phyloP scores from a whole-genome alignment of 83 land plant species.

The Isoetes engelmannii region DNA sequence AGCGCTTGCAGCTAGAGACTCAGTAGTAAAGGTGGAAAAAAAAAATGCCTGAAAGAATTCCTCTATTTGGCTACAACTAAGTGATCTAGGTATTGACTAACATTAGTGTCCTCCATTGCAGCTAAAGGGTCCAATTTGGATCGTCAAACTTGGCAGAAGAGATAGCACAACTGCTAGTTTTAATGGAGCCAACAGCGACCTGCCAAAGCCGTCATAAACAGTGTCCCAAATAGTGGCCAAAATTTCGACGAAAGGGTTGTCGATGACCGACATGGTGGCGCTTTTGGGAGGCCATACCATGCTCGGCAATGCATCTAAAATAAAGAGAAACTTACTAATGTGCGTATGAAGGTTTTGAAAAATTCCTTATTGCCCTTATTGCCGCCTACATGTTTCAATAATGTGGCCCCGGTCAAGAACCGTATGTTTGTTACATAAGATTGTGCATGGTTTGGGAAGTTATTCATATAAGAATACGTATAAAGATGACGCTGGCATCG shows the following conservation, averaged over 20 bases:
- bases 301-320: too few species aligned
- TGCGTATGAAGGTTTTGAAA: too few species aligned
- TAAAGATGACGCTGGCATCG: too few species aligned
- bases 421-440: too few species aligned
- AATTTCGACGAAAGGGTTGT: conserved; percentile 19
- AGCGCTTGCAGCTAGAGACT: conserved; percentile 28
- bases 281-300: conserved; percentile 36
- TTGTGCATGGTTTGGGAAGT: too few species aligned
- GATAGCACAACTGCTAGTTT: conserved; percentile 29
- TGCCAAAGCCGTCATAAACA: conserved; percentile 32
- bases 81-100: neutral
- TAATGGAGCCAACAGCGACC: conserved; percentile 19
- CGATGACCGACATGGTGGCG: conserved; percentile 23
- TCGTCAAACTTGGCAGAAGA: conserved; percentile 32
- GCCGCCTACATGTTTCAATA: too few species aligned
- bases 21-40: conserved; percentile 9
- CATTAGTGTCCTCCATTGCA: neutral
- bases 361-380: too few species aligned
- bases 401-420: too few species aligned
- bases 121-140: conserved; percentile 22
- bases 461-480: too few species aligned
- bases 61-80: neutral
- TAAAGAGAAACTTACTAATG: too few species aligned
- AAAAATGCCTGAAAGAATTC: too few species aligned
- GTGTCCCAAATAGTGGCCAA: conserved; percentile 25